Evolutionary conservation across 139 green algal species (phyloP).

Genomic region (Edaphochlamys debaryana): DNA sequence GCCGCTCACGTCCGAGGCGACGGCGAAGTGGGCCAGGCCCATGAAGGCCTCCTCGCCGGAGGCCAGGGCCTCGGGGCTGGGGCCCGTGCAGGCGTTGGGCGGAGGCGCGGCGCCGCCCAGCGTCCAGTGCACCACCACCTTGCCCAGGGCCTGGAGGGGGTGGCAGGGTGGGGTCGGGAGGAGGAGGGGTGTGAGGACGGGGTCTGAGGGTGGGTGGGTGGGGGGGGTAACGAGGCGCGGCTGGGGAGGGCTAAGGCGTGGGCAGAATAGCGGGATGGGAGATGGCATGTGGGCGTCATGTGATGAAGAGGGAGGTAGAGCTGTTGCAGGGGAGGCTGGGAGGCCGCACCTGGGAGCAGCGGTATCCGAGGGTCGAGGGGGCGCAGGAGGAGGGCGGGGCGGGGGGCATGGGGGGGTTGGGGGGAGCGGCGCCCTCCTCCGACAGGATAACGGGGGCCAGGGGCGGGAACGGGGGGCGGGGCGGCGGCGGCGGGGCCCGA

Average conservation of each 20-base stretch:
- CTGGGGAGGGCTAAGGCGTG: not conserved
- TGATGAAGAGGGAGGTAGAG: no score
- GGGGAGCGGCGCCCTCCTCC: not conserved
- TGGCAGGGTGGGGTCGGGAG: not conserved
- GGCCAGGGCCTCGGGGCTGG: no score
- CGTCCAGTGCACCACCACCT: slow-evolving; percentile 14
- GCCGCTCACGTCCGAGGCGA: not conserved
- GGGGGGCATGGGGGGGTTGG: not conserved
- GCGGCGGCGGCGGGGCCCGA: not conserved
- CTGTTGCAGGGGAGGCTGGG: no score
- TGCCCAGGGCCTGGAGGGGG: not conserved
- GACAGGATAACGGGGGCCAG: not conserved
- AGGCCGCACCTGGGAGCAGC: not conserved
- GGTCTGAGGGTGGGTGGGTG: not conserved
- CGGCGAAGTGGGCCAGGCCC: slow-evolving; percentile 15
- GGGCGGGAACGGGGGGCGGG: not conserved
- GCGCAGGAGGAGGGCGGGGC: not conserved
- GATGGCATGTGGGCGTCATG: no score
- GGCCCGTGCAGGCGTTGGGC: slow-evolving; percentile 4
- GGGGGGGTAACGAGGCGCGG: not conserved
- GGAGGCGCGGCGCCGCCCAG: slow-evolving; percentile 3
- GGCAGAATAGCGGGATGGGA: no score
- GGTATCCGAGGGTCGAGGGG: not conserved
- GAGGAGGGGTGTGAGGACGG: not conserved
- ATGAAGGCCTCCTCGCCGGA: no score